Conservation (phyloP, 2,329 filamentous ascomycete species). For the Xylariaceae sp. region DNA sequence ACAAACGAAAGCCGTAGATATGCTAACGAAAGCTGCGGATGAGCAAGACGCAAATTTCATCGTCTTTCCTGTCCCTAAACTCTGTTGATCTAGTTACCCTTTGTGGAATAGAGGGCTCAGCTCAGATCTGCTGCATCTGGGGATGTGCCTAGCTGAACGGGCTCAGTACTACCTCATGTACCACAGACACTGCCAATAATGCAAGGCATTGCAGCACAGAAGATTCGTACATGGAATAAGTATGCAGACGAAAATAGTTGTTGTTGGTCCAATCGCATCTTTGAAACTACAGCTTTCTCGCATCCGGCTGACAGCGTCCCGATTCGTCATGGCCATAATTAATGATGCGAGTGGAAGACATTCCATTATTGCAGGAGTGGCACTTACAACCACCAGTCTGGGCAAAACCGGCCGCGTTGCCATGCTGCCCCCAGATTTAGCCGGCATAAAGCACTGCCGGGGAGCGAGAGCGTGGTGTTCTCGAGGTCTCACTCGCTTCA, state of each 20-base stretch:
- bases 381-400: conserved; percentile 26
- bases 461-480: neutral
- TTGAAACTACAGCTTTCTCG: conserved; percentile 14
- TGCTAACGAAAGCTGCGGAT: neutral
- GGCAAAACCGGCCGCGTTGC: conserved; percentile 28
- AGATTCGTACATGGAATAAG: conserved; percentile 11
- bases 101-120: neutral
- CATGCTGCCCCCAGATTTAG: conserved; percentile 32
- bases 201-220: conserved; percentile 17
- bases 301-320: conserved; percentile 25
- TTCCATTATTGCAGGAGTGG: conserved; percentile 2
- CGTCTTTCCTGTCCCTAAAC: conserved; percentile 20
- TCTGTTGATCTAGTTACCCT: neutral
- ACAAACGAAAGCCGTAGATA: too few relatives aligned
- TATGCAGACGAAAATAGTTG: too few relatives aligned
- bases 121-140: conserved; percentile 24
- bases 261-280: conserved; percentile 15
- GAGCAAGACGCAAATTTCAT: neutral
- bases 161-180: conserved; percentile 5
- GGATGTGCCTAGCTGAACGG: conserved; percentile 23
- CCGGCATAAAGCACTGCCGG: conserved; percentile 28
- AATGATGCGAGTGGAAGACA: conserved; percentile 21
- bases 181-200: conserved; percentile 1
- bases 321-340: conserved; percentile 28
- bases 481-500: neutral